These are phyloP conservation scores for Hemisphaericaspora nanyangensis DNA, from an alignment of 805 yeast genomes.

Conservation along the genomic window DNA sequence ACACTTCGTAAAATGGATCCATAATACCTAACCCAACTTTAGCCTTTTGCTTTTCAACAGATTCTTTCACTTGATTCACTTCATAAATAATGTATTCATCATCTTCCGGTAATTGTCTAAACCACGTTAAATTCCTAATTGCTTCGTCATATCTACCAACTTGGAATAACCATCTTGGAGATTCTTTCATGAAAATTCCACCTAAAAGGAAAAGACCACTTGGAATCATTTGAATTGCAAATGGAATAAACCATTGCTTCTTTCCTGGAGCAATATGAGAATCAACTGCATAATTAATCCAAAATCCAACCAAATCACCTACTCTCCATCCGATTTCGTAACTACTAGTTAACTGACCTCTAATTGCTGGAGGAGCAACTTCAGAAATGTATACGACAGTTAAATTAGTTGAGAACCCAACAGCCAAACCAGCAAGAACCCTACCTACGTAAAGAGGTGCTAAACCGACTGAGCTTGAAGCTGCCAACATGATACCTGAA, in stretches of 20 bases:
- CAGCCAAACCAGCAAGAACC: constrained; percentile 33
- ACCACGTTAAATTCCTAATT: constrained; percentile 30
- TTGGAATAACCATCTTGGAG: constrained; percentile 35
- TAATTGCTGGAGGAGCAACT: constrained; percentile 32
- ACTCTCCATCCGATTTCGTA: constrained; percentile 38
- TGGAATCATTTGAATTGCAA: constrained; percentile 37
- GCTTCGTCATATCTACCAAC: constrained; percentile 30
- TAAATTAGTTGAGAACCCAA: constrained; percentile 33
- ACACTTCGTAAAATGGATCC: constrained; percentile 32
- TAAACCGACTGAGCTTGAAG: constrained; percentile 21
- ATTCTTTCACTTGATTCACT: constrained; percentile 32
- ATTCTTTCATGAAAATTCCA: constrained; percentile 28
- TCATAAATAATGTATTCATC: constrained; percentile 34
- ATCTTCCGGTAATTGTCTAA: constrained; percentile 29
- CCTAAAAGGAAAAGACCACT: constrained; percentile 32
- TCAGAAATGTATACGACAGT: constrained; percentile 35
- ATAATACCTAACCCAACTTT: constrained; percentile 30
- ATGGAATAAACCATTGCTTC: constrained; percentile 38
- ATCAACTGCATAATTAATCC: constrained; percentile 33
- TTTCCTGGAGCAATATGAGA: constrained; percentile 19
- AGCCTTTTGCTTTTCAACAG: constrained; percentile 24
- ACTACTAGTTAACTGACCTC: constrained; percentile 28
- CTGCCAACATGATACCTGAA: constrained; percentile 35
- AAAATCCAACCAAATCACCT: constrained; percentile 38
- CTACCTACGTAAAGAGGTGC: constrained; percentile 37